Conservation (phyloP, 768 basidiomycete species). For the Auriculariales sp. region DNA sequence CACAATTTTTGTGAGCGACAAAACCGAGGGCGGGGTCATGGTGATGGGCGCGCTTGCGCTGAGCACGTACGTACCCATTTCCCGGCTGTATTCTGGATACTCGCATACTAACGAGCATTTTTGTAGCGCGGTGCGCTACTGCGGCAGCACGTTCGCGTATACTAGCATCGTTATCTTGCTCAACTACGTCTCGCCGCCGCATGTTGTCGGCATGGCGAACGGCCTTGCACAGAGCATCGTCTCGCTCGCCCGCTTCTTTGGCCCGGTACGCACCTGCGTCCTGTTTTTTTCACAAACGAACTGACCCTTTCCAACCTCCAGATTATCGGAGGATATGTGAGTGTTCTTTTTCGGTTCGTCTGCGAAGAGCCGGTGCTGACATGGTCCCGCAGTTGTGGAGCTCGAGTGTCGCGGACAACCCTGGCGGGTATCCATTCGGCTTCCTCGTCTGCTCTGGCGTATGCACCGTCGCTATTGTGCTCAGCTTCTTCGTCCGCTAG, state of each 20-base stretch:
- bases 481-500: conserved; percentile 67
- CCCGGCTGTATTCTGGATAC: conserved; percentile 6
- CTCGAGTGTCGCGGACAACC: conserved; percentile 47
- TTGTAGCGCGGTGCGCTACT: conserved; percentile 72
- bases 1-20: conserved; percentile 34
- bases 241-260: conserved; percentile 81
- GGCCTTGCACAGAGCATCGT: conserved; percentile 94
- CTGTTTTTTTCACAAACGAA: too few relatives aligned
- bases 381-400: conserved; percentile 80
- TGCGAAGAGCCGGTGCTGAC: too few relatives aligned
- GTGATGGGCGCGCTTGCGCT: conserved; percentile 57
- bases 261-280: conserved; percentile 31
- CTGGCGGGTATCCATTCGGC: conserved; percentile 59
- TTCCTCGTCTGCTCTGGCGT: conserved; percentile 52
- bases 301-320: not conserved
- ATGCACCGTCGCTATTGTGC: conserved; percentile 47
- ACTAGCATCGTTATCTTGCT: conserved; percentile 81
- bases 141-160: conserved; percentile 78
- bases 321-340: conserved; percentile 68
- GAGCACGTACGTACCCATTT: conserved; percentile 57
- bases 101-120: not conserved
- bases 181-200: conserved; percentile 86
- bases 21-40: conserved; percentile 57
- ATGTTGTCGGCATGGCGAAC: conserved; percentile 81
- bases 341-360: conserved; percentile 13